These are phyloP conservation scores for Globisporangium abappressorium DNA, from an alignment of 352 stramenopile genomes.

Conservation along the genomic window DNA sequence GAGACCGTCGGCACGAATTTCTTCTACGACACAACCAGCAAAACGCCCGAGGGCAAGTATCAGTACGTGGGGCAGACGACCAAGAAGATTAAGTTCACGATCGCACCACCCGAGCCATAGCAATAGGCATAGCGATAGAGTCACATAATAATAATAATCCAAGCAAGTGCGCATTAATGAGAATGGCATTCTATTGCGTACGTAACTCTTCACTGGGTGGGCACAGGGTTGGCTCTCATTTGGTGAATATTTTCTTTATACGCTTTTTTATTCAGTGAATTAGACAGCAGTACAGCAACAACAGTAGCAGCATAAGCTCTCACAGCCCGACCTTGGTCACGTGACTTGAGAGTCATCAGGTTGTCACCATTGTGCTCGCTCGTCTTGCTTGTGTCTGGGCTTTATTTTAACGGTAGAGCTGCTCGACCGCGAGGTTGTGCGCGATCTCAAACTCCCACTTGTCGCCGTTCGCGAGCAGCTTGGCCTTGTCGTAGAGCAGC, in stretches of 20 bases:
- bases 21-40: constrained; percentile 71
- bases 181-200: neutral
- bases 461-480: constrained; percentile 99
- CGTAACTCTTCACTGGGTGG: neutral
- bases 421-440: constrained; percentile 98
- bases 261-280: neutral
- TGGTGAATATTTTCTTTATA: constrained; percentile 10
- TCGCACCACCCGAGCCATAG: constrained; percentile 57
- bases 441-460: constrained; percentile 99
- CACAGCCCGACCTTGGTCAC: neutral
- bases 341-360: neutral
- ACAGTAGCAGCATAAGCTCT: neutral
- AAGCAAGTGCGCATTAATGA: neutral
- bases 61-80: constrained; percentile 63
- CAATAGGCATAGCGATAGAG: neutral
- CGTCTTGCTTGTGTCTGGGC: neutral
- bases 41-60: constrained; percentile 41
- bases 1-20: constrained; percentile 79
- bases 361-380: neutral
- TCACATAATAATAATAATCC: neutral
- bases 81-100: constrained; percentile 82
- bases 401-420: constrained; percentile 96
- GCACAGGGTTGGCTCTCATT: neutral
- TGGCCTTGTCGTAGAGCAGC: constrained; percentile 99
- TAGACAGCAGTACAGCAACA: neutral